A percentile compares a stretch with the other conserved stretches of the same genome.
Evolutionary conservation across 1,139 yeast species (phyloP).

Genomic region (Protomyces macrosporus): DNA sequence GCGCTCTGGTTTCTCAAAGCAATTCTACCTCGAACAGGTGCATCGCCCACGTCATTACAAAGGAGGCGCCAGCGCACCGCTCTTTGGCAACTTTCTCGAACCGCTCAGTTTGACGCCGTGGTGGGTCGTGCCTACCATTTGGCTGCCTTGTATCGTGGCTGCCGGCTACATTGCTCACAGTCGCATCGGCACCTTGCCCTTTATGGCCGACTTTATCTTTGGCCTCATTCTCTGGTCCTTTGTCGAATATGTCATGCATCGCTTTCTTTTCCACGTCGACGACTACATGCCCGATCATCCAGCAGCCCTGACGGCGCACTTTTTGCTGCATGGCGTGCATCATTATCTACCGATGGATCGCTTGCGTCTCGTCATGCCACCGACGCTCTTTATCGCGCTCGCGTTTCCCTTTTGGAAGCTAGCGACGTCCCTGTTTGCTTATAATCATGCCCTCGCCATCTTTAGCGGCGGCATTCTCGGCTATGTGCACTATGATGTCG

Average conservation of each 20-base stretch:
- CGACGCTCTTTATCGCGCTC: slow-evolving; percentile 62
- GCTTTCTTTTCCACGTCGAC: slow-evolving; percentile 91
- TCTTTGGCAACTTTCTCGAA: slow-evolving; percentile 69
- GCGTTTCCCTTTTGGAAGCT: slow-evolving; percentile 57
- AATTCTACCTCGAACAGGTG: slow-evolving; percentile 88
- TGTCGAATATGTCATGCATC: slow-evolving; percentile 78
- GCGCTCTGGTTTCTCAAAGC: slow-evolving; percentile 67
- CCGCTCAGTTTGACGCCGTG: slow-evolving; percentile 67
- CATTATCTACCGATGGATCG: slow-evolving; percentile 97
- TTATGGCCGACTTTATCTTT: slow-evolving; percentile 42
- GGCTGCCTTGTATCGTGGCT: slow-evolving; percentile 76
- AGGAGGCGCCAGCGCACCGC: slow-evolving; percentile 76
- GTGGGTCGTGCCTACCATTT: slow-evolving; percentile 77
- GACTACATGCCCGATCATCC: slow-evolving; percentile 75
- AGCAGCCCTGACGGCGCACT: slow-evolving; percentile 70
- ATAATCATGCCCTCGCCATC: slow-evolving; percentile 49
- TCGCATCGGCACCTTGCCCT: slow-evolving; percentile 33
- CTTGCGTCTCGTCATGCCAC: slow-evolving; percentile 91
- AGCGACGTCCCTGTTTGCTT: slow-evolving; percentile 57
- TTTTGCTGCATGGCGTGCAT: slow-evolving; percentile 89
- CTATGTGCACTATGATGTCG: slow-evolving; percentile 80
- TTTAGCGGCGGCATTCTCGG: slow-evolving; percentile 96
- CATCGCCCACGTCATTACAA: slow-evolving; percentile 95
- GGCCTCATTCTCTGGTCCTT: slow-evolving; percentile 91
- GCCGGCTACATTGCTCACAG: slow-evolving; percentile 42